These are phyloP conservation scores for Alternaria gansuensis DNA, from an alignment of 2,329 filamentous ascomycete genomes.

Conservation along the genomic window DNA sequence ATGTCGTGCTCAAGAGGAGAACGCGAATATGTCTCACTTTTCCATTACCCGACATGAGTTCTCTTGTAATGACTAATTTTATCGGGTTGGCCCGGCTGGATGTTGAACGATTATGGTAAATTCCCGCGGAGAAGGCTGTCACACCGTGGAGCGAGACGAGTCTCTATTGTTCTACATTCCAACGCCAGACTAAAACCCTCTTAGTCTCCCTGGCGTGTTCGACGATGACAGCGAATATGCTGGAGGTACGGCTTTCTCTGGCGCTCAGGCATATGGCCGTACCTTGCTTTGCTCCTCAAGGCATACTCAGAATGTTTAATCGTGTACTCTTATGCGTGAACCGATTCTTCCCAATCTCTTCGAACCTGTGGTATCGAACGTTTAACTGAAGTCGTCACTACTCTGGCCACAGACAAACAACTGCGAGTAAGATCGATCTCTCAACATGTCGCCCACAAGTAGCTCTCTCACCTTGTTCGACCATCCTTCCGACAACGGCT, in stretches of 20 bases:
- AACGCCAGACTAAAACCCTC: slow-evolving; percentile 4
- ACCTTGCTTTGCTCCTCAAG: neutral
- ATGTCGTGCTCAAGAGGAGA: neutral
- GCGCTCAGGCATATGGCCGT: neutral
- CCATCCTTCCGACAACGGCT: no score
- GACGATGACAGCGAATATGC: neutral
- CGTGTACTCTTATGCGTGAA: neutral
- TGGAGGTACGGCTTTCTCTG: neutral
- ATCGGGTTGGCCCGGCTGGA: neutral
- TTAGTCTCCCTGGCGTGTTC: neutral
- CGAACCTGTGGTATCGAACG: neutral
- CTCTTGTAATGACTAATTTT: neutral
- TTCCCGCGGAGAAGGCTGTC: neutral
- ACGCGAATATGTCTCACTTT: neutral
- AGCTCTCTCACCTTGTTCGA: slow-evolving; percentile 8
- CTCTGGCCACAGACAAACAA: neutral
- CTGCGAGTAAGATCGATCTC: neutral
- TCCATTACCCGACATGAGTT: neutral
- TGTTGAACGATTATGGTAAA: neutral
- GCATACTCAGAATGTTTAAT: neutral
- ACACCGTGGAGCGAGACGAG: neutral
- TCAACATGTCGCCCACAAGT: neutral
- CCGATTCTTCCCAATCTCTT: neutral
- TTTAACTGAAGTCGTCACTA: neutral
- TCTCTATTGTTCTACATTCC: slow-evolving; percentile 18